phyloP scores from a whole-genome alignment of 176 grass and related monocot genomes.

The Saccharum spontaneum region DNA sequence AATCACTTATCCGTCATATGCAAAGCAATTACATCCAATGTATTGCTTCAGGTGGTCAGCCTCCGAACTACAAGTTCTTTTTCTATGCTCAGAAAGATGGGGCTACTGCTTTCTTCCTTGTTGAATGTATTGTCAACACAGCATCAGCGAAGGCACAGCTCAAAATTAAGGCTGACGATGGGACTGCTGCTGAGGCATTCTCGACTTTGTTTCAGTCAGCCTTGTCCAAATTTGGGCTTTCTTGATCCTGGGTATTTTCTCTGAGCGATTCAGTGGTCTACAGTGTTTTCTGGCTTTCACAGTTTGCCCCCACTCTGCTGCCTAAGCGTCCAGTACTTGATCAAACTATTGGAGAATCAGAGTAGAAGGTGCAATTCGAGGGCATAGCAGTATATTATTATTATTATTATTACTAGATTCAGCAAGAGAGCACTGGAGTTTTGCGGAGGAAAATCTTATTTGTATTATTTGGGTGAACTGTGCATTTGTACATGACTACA shows the following conservation, averaged over 20 bases:
- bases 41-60: constrained; percentile 95
- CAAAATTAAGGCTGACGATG: constrained; percentile 96
- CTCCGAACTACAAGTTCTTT: constrained; percentile 97
- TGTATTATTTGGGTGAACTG: constrained; percentile 8
- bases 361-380: neutral
- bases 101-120: constrained; percentile 70
- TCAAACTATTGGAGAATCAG: constrained; percentile 4
- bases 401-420: neutral
- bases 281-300: neutral
- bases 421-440: constrained; percentile 2
- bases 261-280: neutral
- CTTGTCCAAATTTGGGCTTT: constrained; percentile 77
- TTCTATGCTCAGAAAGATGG: constrained; percentile 94
- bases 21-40: constrained; percentile 82
- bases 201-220: constrained; percentile 65
- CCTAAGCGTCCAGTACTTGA: neutral
- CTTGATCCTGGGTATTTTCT: constrained; percentile 29
- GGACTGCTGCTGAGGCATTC: constrained; percentile 61
- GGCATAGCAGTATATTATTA: neutral
- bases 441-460: neutral
- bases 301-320: neutral
- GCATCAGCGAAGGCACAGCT: constrained; percentile 81
- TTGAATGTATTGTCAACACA: constrained; percentile 92
- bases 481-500: constrained; percentile 33
- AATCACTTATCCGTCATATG: constrained; percentile 93